Conservation (phyloP, 2,329 filamentous ascomycete species). For the Tolypocladium ophioglossoides region DNA sequence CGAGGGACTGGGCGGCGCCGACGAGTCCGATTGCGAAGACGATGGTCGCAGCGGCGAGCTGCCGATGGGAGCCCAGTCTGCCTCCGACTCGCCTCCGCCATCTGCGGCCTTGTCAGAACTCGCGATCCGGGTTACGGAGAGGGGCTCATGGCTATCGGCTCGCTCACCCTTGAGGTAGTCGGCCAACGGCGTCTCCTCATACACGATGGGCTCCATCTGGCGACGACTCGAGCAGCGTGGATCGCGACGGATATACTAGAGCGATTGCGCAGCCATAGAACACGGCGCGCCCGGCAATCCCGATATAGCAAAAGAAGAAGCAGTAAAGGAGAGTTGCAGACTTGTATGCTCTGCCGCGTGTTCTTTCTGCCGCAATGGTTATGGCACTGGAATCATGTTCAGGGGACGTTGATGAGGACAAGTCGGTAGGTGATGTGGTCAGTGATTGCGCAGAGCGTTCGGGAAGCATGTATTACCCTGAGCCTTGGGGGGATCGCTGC, state of each 20-base stretch:
- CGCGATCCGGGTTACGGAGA: neutral
- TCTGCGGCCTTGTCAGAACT: constrained; percentile 20
- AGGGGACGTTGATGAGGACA: neutral
- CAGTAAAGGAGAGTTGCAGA: neutral
- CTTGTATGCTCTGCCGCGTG: neutral
- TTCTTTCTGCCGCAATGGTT: neutral
- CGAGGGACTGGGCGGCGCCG: constrained; percentile 35
- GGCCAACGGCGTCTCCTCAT: constrained; percentile 78
- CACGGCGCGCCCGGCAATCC: neutral
- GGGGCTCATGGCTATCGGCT: neutral
- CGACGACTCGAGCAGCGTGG: constrained; percentile 13
- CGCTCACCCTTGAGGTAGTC: constrained; percentile 74
- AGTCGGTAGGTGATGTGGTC: neutral
- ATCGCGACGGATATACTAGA: constrained; percentile 14
- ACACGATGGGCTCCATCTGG: constrained; percentile 72
- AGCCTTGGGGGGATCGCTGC: neutral
- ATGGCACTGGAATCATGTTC: neutral
- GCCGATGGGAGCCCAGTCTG: constrained; percentile 34
- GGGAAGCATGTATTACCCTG: neutral
- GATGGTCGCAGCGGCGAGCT: constrained; percentile 21
- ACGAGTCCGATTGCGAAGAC: constrained; percentile 23
- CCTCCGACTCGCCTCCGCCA: constrained; percentile 35
- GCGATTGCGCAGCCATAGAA: constrained; percentile 15
- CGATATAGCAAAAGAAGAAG: neutral
- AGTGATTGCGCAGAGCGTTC: neutral